Percentiles rank a stretch among this genome's conserved stretches.
phyloP scores from a whole-genome alignment of 2,329 filamentous ascomycete genomes.

The Daldinia eschscholtzii region DNA sequence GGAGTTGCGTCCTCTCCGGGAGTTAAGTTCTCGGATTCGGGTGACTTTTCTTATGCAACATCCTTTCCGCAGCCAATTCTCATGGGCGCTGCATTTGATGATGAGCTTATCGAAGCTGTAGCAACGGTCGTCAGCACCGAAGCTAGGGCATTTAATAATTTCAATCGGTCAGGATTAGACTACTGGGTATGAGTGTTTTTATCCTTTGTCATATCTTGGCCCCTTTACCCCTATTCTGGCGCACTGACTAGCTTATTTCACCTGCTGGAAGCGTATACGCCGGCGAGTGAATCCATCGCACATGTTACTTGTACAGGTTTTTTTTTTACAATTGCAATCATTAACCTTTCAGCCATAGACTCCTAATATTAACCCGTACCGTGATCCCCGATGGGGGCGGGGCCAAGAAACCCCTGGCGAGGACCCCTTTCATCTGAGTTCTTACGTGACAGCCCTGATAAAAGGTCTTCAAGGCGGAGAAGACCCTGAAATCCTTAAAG shows the following conservation, averaged over 20 bases:
- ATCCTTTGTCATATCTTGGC: background rate
- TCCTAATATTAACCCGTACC: conserved; percentile 48
- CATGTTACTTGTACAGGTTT: background rate
- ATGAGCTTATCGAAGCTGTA: conserved; percentile 49
- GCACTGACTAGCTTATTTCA: background rate
- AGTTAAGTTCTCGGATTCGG: conserved; percentile 45
- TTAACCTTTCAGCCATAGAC: conserved; percentile 29
- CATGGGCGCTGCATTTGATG: conserved; percentile 52
- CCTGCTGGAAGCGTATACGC: background rate
- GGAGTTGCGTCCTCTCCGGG: conserved; percentile 69
- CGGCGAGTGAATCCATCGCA: background rate
- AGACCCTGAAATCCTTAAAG: conserved; percentile 51
- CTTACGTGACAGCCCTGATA: conserved; percentile 66
- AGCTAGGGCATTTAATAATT: conserved; percentile 52
- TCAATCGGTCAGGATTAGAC: conserved; percentile 47
- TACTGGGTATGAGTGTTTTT: conserved; percentile 37
- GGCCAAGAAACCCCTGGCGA: conserved; percentile 50
- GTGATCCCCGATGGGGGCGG: conserved; percentile 46
- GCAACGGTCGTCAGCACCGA: conserved; percentile 51
- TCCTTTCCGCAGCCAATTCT: conserved; percentile 52
- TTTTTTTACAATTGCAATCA: background rate
- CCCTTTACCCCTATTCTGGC: conserved; percentile 3
- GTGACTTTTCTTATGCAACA: conserved; percentile 50
- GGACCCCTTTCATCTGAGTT: conserved; percentile 58
- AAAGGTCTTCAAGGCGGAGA: conserved; percentile 62